Percentiles rank a stretch among this genome's conserved stretches.
phyloP scores from a whole-genome alignment of 2,329 filamentous ascomycete genomes.

The Tolypocladium cylindrosporum region DNA sequence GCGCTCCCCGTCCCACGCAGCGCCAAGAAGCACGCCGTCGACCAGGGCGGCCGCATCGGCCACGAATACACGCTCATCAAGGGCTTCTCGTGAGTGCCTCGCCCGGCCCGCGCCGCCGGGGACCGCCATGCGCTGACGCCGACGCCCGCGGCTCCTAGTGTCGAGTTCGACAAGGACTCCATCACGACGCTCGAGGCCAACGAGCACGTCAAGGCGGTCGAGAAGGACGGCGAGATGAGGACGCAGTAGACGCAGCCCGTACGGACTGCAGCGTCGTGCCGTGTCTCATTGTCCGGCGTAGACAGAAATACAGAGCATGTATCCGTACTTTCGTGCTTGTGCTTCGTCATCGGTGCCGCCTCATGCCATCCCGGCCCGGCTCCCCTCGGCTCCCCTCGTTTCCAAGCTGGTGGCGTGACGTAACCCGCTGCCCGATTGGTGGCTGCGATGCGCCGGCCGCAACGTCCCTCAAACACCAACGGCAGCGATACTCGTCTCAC shows the following conservation, averaged over 20 bases:
- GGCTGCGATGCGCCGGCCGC: too few species aligned
- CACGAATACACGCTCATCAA: conserved; percentile 84
- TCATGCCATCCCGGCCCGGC: too few species aligned
- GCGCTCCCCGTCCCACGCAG: conserved; percentile 25
- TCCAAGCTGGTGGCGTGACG: too few species aligned
- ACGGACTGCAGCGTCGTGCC: too few species aligned
- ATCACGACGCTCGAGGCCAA: conserved; percentile 56
- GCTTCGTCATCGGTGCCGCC: too few species aligned
- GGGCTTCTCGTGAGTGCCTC: conserved; percentile 70
- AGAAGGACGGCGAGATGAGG: conserved; percentile 59
- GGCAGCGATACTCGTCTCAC: too few species aligned
- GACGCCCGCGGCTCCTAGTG: conserved; percentile 41
- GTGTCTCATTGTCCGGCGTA: too few species aligned
- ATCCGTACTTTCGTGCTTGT: too few species aligned
- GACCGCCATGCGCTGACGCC: background rate
- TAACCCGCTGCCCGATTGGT: too few species aligned
- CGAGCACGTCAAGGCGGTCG: conserved; percentile 65
- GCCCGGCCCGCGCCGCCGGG: background rate
- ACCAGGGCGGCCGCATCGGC: conserved; percentile 74
- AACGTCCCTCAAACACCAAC: too few species aligned
- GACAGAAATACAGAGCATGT: too few species aligned
- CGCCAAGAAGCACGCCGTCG: conserved; percentile 63
- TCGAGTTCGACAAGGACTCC: conserved; percentile 58
- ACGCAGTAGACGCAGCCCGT: conserved; percentile 49
- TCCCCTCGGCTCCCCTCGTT: too few species aligned